Evolutionary conservation across 805 yeast genomes (phyloP).

Genomic region (Saccharomycopsis lassenensis): DNA sequence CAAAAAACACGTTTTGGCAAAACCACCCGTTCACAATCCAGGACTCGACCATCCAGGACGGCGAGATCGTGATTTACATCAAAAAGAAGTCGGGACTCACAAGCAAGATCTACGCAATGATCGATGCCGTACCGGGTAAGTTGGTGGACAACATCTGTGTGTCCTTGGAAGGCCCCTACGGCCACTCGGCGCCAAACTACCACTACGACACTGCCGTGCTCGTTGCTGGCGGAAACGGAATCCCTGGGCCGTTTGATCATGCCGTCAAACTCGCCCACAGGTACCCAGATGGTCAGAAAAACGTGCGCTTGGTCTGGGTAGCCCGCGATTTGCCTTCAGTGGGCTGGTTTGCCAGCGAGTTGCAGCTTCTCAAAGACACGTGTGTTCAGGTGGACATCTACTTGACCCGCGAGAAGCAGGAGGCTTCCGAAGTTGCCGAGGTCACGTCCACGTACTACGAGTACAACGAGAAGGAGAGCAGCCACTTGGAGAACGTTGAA

Average conservation of each 20-base stretch:
- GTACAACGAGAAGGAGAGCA: neutral
- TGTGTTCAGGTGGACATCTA: slow-evolving; percentile 27
- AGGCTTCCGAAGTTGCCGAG: slow-evolving; percentile 1
- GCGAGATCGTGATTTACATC: slow-evolving; percentile 32
- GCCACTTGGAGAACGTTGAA: no score
- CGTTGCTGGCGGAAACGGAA: slow-evolving; percentile 44
- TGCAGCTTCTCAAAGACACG: slow-evolving; percentile 24
- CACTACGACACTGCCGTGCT: slow-evolving; percentile 30
- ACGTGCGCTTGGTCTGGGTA: slow-evolving; percentile 50
- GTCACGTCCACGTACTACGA: no score
- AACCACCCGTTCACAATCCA: slow-evolving; percentile 64
- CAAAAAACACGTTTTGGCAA: slow-evolving; percentile 48
- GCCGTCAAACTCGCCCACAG: slow-evolving; percentile 24
- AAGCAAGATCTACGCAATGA: slow-evolving; percentile 27
- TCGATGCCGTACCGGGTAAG: slow-evolving; percentile 24
- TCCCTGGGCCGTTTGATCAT: slow-evolving; percentile 40
- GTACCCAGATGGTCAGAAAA: slow-evolving; percentile 22
- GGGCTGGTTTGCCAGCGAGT: slow-evolving; percentile 36
- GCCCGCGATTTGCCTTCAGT: slow-evolving; percentile 42
- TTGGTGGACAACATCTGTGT: slow-evolving; percentile 24
- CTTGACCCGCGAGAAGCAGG: slow-evolving; percentile 24
- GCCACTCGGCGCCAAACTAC: slow-evolving; percentile 30
- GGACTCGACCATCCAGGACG: slow-evolving; percentile 28
- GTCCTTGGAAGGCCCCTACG: slow-evolving; percentile 56
- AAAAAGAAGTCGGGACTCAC: slow-evolving; percentile 53